phyloP scores from a whole-genome alignment of 2,329 filamentous ascomycete species.

The Mollisia scopiformis region DNA sequence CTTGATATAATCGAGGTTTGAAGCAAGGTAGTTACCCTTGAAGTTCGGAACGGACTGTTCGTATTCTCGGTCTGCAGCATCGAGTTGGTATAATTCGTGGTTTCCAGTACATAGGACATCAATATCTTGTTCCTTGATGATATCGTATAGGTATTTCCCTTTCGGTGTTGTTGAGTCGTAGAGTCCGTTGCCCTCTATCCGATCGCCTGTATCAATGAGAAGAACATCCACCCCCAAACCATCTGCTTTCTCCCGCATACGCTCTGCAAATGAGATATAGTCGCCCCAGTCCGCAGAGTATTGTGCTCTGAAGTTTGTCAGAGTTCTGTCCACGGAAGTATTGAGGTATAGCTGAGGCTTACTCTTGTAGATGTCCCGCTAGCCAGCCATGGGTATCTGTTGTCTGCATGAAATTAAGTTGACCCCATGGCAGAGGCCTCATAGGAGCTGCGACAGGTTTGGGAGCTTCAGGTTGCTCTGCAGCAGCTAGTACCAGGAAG shows the following conservation, averaged over 20 bases:
- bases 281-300: slow-evolving; percentile 98
- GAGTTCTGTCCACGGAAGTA: neutral
- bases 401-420: slow-evolving; percentile 96
- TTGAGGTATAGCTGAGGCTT: slow-evolving; percentile 33
- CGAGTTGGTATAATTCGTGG: slow-evolving; percentile 88
- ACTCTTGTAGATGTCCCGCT: slow-evolving; percentile 90
- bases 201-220: slow-evolving; percentile 94
- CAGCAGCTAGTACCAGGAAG: slow-evolving; percentile 34
- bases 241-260: slow-evolving; percentile 80
- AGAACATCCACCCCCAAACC: slow-evolving; percentile 79
- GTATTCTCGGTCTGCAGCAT: slow-evolving; percentile 79
- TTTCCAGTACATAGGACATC: slow-evolving; percentile 90
- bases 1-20: slow-evolving; percentile 88
- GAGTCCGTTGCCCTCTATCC: slow-evolving; percentile 91
- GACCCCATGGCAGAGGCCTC: slow-evolving; percentile 85
- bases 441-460: slow-evolving; percentile 78
- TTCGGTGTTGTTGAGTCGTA: slow-evolving; percentile 90
- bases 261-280: slow-evolving; percentile 89
- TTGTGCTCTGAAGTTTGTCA: slow-evolving; percentile 61
- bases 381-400: slow-evolving; percentile 98
- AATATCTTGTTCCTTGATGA: slow-evolving; percentile 79
- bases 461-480: slow-evolving; percentile 80
- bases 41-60: slow-evolving; percentile 82
- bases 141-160: slow-evolving; percentile 85
- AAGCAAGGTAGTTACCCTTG: slow-evolving; percentile 79